A percentile compares a stretch with the other conserved stretches of the same genome.
phyloP scores from a whole-genome alignment of 2,329 filamentous ascomycete species.

The Epicoccum nigrum region DNA sequence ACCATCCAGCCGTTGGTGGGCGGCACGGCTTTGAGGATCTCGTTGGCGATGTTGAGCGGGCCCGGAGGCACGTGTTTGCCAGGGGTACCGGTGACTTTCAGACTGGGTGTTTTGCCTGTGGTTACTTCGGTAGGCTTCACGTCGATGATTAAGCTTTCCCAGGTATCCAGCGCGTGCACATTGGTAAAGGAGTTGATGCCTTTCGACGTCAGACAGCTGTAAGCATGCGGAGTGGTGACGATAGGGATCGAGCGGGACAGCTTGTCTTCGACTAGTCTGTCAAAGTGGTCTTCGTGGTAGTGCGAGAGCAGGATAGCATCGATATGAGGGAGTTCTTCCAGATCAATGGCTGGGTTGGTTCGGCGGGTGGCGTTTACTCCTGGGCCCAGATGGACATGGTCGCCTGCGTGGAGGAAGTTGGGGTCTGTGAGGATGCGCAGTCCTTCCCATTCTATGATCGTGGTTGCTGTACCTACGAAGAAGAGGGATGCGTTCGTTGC shows the following conservation, averaged over 20 bases:
- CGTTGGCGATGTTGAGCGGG: conserved; percentile 54
- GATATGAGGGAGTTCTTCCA: conserved; percentile 64
- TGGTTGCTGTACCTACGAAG: conserved; percentile 65
- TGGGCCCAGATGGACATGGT: conserved; percentile 70
- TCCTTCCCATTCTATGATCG: conserved; percentile 61
- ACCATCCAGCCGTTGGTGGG: conserved; percentile 72
- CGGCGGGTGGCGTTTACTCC: conserved; percentile 62
- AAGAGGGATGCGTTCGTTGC: conserved; percentile 54
- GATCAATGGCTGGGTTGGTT: conserved; percentile 66
- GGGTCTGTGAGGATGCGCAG: conserved; percentile 61
- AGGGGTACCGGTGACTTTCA: conserved; percentile 68
- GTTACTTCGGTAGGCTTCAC: conserved; percentile 33
- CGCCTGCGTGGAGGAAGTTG: conserved; percentile 66
- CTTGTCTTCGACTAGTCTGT: conserved; percentile 58
- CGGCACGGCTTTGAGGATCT: conserved; percentile 60
- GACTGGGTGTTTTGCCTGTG: conserved; percentile 43
- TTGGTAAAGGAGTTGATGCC: conserved; percentile 59
- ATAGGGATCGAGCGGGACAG: conserved; percentile 64
- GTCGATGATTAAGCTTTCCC: conserved; percentile 58
- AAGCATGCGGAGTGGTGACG: conserved; percentile 67
- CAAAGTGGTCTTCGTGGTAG: conserved; percentile 68
- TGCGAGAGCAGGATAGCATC: conserved; percentile 67
- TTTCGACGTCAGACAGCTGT: conserved; percentile 56
- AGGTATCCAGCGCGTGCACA: conserved; percentile 63
- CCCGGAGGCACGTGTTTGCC: conserved; percentile 65